Base-by-base conservation (phyloP, 345 rosid genomes). In the Adansonia digitata region DNA sequence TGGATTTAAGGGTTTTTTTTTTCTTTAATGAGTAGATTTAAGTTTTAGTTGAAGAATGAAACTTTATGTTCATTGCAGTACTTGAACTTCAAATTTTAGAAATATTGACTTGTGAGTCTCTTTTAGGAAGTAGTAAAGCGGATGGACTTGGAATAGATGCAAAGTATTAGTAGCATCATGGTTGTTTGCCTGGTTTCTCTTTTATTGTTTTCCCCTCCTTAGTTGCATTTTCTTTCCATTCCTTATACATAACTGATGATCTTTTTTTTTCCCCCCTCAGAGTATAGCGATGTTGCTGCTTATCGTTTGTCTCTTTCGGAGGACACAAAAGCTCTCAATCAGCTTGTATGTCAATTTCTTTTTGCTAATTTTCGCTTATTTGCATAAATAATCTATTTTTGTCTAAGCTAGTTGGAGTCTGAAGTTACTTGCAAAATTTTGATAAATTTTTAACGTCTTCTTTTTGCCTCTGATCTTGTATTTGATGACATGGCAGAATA, bases 251-350 rank as follows among this genome's bases (percentile, higher is more conserved):
- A 13, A 43, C 53, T 66, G 71, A 42, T 66, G 34, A 40, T 69
- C 9, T 26, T 20, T 62, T 63, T 34, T 34, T 63, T 72, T 15
- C 6, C 22, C 10, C 13, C 27, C 82, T 83, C 82, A 96, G 99
- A 96, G 78, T 96, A 93, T 55, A 88, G 88, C 74, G 98, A 96
- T 87, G 98, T 96, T 79, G 77, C 93, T 24, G 98, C 99, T 0
- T 96, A 89, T 51, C 89, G 97, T 20, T 78, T 93, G 75, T 96
- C 99, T 74, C 85, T 96, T 46, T 93, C 98, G 8, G 99, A 96
- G 86, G 99, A 95, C 81, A 95, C 98, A 45, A 95, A 93, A 81
- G 99, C 99, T 85, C 92, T 93, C 61, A 93, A 89, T 84, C 99
- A 93, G 87, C 86, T 95, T 92, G 99, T 93, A 82, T 82, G 65